Evolutionary conservation across 148 eudicot species (phyloP), one percentile per base, ranked within the genome.

Genomic region (Limonium bicolor): DNA sequence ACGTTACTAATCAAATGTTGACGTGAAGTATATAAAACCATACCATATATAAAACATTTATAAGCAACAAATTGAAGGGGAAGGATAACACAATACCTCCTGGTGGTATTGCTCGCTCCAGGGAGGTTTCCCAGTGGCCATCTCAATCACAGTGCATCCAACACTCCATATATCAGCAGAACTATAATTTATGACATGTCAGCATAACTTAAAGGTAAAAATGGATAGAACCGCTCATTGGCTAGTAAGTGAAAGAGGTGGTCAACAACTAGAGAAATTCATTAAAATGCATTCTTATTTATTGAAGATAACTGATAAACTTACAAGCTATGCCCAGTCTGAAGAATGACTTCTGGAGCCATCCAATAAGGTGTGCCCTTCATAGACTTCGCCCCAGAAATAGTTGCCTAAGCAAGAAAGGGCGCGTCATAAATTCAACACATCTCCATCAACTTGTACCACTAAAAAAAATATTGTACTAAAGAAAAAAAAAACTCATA

Each of bases 41-140:
- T 15, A 40, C 16, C 44, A 18, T 23, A 20, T 19, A 15, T 40
- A 15, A 8, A 2, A 5, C 22, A 41, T 27, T 9, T 10, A n/a
- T 23, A 20, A 39, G 29, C 28, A 41, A 6, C 7, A 41, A 20
- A 41, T 28, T 21, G 14, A 41, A 21, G 24, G 27, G 23, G 7
- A 20, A 40, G 21, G 2, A 39, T n/a, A 40, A 40, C 11, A 5
- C 8, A 26, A 11, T 66, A 90, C 97, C 93, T 84, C 97, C 65
- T 90, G 93, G n/a, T n/a, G n/a, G 64, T 75, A 75, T 56, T 80
- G 94, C 66, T 84, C 84, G 68, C 95, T 80, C 95, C 93, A 84
- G 50, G 97, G 97, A 68, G 97, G 95, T 60, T 90, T 90, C 60
- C 97, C 97, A 0, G 97, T 90, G 49, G 97, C 95, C 95, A 90